Evolutionary conservation across 345 rosid species (phyloP).

Genomic region (Sapria himalayana): DNA sequence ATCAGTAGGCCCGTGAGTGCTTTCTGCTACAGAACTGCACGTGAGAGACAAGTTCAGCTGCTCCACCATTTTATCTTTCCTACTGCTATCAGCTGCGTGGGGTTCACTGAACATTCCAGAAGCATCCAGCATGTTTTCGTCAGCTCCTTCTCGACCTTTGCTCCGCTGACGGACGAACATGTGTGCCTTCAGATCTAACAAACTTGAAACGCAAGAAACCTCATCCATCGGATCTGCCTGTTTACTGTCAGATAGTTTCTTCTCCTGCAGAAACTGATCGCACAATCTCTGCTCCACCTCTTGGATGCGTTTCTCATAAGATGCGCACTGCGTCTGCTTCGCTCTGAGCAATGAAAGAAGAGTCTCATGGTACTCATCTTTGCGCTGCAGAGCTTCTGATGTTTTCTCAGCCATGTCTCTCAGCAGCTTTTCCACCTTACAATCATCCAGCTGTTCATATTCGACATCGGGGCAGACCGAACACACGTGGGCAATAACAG

Average conservation of each 20-base stretch:
- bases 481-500: slow-evolving; percentile 62
- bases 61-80: slow-evolving; percentile 37
- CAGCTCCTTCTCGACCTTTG: slow-evolving; percentile 73
- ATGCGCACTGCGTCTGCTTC: slow-evolving; percentile 53
- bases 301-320: slow-evolving; percentile 84
- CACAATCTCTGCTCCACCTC: slow-evolving; percentile 79
- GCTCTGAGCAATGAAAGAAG: slow-evolving; percentile 54
- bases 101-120: slow-evolving; percentile 58
- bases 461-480: slow-evolving; percentile 43
- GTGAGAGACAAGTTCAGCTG: slow-evolving; percentile 48
- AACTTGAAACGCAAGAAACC: slow-evolving; percentile 70
- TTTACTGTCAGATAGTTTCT: slow-evolving; percentile 30
- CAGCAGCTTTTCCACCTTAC: slow-evolving; percentile 27
- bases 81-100: slow-evolving; percentile 31
- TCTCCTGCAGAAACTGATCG: slow-evolving; percentile 40
- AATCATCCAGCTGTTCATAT: slow-evolving; percentile 46
- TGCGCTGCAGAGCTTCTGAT: slow-evolving; percentile 63
- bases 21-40: slow-evolving; percentile 81
- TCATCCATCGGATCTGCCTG: slow-evolving; percentile 82
- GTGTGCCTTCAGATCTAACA: slow-evolving; percentile 28
- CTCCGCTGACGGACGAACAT: slow-evolving; percentile 37
- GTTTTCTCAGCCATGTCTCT: slow-evolving; percentile 68
- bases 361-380: slow-evolving; percentile 59
- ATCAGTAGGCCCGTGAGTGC: slow-evolving; percentile 31
- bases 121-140: slow-evolving; percentile 92